These are phyloP conservation scores for Phaeomoniella chlamydospora DNA, from an alignment of 2,329 filamentous ascomycete genomes.

Conservation along the genomic window DNA sequence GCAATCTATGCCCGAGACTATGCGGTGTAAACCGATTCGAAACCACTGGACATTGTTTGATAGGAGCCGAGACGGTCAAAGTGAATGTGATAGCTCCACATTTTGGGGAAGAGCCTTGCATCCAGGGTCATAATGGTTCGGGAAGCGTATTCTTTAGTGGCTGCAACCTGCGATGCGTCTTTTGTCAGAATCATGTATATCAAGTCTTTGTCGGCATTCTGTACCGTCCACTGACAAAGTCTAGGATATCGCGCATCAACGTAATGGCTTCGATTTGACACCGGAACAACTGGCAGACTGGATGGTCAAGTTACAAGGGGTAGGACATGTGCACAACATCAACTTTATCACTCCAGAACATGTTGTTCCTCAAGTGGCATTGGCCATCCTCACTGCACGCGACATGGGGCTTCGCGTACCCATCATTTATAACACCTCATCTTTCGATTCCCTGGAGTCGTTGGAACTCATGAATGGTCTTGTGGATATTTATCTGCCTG, in stretches of 20 bases:
- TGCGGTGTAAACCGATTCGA: slow-evolving; percentile 74
- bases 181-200: slow-evolving; percentile 55
- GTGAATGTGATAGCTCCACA: slow-evolving; percentile 78
- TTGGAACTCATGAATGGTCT: slow-evolving; percentile 61
- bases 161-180: slow-evolving; percentile 58
- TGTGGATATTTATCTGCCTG: slow-evolving; percentile 75
- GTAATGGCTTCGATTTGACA: slow-evolving; percentile 66
- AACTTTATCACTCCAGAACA: slow-evolving; percentile 80
- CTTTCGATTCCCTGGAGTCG: slow-evolving; percentile 62
- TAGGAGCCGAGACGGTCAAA: slow-evolving; percentile 57
- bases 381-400: slow-evolving; percentile 60
- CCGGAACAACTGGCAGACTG: slow-evolving; percentile 68
- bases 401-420: slow-evolving; percentile 57
- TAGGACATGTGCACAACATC: slow-evolving; percentile 78
- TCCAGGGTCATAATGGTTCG: slow-evolving; percentile 68
- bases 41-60: slow-evolving; percentile 62
- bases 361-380: slow-evolving; percentile 67
- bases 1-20: slow-evolving; percentile 64
- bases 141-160: slow-evolving; percentile 73
- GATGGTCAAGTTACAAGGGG: slow-evolving; percentile 69
- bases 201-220: slow-evolving; percentile 20
- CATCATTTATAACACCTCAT: slow-evolving; percentile 74
- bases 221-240: not conserved
- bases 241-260: slow-evolving; percentile 62
- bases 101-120: slow-evolving; percentile 72